Conservation (phyloP, 768 basidiomycete genomes). For the Russula emetica region DNA sequence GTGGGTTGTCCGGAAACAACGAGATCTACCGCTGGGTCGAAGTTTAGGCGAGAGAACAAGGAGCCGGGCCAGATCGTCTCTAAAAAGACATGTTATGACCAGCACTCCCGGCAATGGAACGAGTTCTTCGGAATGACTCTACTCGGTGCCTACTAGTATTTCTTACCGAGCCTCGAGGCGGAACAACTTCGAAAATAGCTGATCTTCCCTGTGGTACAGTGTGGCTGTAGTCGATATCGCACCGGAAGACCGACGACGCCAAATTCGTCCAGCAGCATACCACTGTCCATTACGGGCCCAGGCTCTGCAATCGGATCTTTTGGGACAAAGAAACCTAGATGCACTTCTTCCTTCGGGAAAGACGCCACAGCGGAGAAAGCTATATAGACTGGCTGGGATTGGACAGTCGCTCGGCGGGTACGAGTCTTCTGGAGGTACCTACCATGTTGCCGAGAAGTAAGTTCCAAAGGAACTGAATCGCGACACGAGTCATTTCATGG, state of each 20-base stretch:
- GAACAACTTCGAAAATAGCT: not conserved
- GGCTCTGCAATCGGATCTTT: slow-evolving; percentile 10
- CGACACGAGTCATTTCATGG: slow-evolving; percentile 5
- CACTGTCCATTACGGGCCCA: slow-evolving; percentile 1
- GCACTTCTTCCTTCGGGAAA: not conserved
- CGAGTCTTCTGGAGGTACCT: not conserved
- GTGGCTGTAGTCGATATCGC: slow-evolving; percentile 7
- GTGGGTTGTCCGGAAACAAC: not conserved
- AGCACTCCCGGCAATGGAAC: slow-evolving; percentile 1
- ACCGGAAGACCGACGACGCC: slow-evolving; percentile 9
- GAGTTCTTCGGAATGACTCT: not conserved
- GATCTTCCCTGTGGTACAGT: not conserved
- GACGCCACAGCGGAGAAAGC: slow-evolving; percentile 10
- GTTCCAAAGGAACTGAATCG: not conserved
- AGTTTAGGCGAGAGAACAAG: not conserved
- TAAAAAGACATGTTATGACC: slow-evolving; percentile 11
- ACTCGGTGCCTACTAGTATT: slow-evolving; percentile 4
- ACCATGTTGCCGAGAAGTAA: slow-evolving; percentile 2
- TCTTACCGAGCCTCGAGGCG: not conserved
- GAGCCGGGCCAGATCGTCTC: slow-evolving; percentile 17
- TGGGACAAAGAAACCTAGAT: slow-evolving; percentile 8
- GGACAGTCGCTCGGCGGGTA: not conserved
- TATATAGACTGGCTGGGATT: slow-evolving; percentile 5
- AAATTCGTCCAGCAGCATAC: not conserved
- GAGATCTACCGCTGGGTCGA: slow-evolving; percentile 12